Evolutionary conservation across 2,329 filamentous ascomycete genomes (phyloP).

Genomic region (Ramularia collo-cygni): DNA sequence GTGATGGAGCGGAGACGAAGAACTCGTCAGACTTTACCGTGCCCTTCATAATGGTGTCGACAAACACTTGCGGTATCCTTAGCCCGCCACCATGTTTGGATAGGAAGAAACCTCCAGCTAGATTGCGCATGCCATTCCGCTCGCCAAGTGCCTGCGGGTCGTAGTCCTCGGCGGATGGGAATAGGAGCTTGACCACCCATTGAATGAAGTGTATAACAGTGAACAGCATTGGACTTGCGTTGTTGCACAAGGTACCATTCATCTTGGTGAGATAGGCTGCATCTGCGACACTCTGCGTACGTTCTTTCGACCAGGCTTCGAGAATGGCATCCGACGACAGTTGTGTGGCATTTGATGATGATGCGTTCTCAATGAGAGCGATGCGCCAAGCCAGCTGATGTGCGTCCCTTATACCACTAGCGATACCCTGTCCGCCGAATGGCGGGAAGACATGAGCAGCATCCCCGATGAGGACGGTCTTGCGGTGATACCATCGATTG

Average conservation of each 20-base stretch:
- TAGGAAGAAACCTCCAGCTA: conserved; percentile 1
- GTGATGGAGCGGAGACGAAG: not conserved
- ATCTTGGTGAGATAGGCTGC: conserved; percentile 3
- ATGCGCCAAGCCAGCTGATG: conserved; percentile 32
- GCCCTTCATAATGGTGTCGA: conserved; percentile 1
- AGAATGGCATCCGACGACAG: not conserved
- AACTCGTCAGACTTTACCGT: conserved; percentile 1
- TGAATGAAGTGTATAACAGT: not conserved
- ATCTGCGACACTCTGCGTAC: conserved; percentile 2
- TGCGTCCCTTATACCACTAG: conserved; percentile 37
- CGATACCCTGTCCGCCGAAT: conserved; percentile 40
- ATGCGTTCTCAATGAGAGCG: conserved; percentile 1
- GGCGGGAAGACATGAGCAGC: conserved; percentile 47
- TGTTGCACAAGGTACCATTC: conserved; percentile 3
- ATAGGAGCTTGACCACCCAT: not conserved
- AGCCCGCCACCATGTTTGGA: conserved; percentile 2
- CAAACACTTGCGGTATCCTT: conserved; percentile 3
- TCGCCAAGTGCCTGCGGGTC: not conserved
- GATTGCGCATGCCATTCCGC: conserved; percentile 2
- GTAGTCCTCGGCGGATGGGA: not conserved
- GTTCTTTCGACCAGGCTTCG: conserved; percentile 3
- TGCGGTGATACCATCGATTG: conserved; percentile 40
- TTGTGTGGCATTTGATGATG: not conserved
- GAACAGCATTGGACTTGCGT: not conserved
- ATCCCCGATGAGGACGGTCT: conserved; percentile 43